Evolutionary conservation across 352 stramenopile species (phyloP), one percentile per base, ranked within the genome.

Genomic region (Elongisporangium prolatum): DNA sequence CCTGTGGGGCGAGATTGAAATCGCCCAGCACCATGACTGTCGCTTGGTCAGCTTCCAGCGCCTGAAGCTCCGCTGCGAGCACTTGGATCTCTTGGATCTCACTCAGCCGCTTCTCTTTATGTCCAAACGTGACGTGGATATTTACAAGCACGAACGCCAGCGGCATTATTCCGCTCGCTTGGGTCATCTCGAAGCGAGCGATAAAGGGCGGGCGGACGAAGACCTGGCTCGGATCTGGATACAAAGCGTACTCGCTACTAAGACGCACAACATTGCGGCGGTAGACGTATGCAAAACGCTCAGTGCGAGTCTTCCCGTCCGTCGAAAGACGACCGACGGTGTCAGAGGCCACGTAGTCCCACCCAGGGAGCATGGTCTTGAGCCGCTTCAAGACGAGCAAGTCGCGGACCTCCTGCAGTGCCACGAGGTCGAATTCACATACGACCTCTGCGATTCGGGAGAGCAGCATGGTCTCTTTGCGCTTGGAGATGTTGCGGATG

Each of bases 351-450:
- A 79, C 64, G 28, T 82, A 91, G 38, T 73, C 67, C 76, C 76
- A 91, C 14, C 76, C 76, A 21, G 65, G 59, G n/a, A 91, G 59
- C 50, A 87, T 61, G 11, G 54, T 73, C 59, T 84, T 84, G 11
- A 91, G 67, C 21, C 56, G 60, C 47, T 88, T 84, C 9, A 91
- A 57, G 34, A 91, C 77, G 38, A 83, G 68, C 24, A 69, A 64
- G 51, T 91, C 81, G 25, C 78, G 72, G n/a, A 86, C 64, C 56
- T 89, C 82, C 59, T 87, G 82, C 49, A 89, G 34, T 7, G 82
- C 77, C 2, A 92, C 71, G 53, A 90, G 28, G 52, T 92, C 80
- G n/a, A 88, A 92, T 49, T 85, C 68, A 16, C 65, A 38, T 21
- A 89, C 56, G 38, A 84, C 56, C 1, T 73, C 67, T 3, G 65